Conservation (phyloP, 2,329 filamentous ascomycete genomes). For the Stromatinia cepivora region DNA sequence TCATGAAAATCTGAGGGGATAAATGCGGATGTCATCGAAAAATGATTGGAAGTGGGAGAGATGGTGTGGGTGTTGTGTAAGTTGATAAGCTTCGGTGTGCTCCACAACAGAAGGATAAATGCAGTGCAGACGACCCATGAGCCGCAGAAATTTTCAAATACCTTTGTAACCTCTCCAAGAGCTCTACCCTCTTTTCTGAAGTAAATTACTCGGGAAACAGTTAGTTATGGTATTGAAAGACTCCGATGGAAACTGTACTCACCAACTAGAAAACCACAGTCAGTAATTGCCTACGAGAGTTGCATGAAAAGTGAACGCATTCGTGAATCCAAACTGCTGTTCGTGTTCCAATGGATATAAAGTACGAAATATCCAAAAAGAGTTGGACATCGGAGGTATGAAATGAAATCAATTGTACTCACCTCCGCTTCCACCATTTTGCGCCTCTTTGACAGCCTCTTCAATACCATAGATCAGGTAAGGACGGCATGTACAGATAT, state of each 20-base stretch:
- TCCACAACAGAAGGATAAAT: conserved; percentile 25
- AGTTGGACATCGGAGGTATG: neutral
- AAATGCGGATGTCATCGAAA: conserved; percentile 28
- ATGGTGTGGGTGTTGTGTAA: conserved; percentile 59
- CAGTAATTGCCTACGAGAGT: conserved; percentile 40
- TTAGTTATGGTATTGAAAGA: conserved; percentile 7
- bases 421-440: conserved; percentile 50
- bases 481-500: conserved; percentile 95
- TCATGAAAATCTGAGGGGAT: conserved; percentile 22
- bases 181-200: conserved; percentile 97
- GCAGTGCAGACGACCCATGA: conserved; percentile 18
- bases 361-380: conserved; percentile 8
- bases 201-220: conserved; percentile 72
- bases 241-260: neutral
- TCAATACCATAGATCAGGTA: conserved; percentile 97
- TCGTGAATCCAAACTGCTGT: neutral
- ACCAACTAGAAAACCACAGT: conserved; percentile 20
- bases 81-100: conserved; percentile 16
- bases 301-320: conserved; percentile 65
- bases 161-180: conserved; percentile 73
- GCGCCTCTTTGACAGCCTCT: conserved; percentile 95
- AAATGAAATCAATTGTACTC: conserved; percentile 8
- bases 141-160: conserved; percentile 29
- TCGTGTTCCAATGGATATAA: neutral
- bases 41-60: conserved; percentile 64